Base-by-base conservation (phyloP, 257 asterid species). In the Solanum bukasovii region DNA sequence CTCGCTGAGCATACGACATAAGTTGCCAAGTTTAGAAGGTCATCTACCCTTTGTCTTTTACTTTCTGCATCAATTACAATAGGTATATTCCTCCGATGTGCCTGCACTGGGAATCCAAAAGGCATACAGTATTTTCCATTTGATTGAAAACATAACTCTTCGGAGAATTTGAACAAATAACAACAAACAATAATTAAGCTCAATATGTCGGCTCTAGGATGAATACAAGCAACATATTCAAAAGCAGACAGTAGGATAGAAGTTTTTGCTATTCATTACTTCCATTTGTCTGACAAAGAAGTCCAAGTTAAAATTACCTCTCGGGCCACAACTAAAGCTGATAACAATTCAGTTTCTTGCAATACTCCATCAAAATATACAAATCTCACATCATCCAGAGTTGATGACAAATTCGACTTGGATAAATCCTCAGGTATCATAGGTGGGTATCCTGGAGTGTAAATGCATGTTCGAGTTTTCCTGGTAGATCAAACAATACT, bases 391-490 rank as follows among this genome's bases (percentile, higher is more conserved):
- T 94, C 96, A 90, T 93, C 94, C 88, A 97, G 6, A 44, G 98
- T 94, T 88, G 98, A 92, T 84, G 85, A 35, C 91, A 95, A 87
- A 38, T 93, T 92, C 8, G 94, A 89, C 78, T 93, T 90, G 63
- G 96, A 91, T 85, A 97, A 94, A 85, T 97, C 99, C 84, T 92
- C 91, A 46, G 99, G 98, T 84, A 90, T 87, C 98, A 97, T 90
- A 71, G 98, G 98, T 70, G 99, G 99, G 92, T 90, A 84, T 90
- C 99, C 98, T 16, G 98, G 99, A 87, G 98, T 95, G 90, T 96
- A 98, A 91, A 97, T 96, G 83, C 99, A 97, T 38, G 99, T 97
- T 40, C 98, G 95, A 72, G 98, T 97, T 92, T 92, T 95, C 96
- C 98, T 97, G 95, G 89, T 90, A 91, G 68, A 79, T 88, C 87